Conservation (phyloP, 352 stramenopile species). For the Pythium phragmitis region DNA sequence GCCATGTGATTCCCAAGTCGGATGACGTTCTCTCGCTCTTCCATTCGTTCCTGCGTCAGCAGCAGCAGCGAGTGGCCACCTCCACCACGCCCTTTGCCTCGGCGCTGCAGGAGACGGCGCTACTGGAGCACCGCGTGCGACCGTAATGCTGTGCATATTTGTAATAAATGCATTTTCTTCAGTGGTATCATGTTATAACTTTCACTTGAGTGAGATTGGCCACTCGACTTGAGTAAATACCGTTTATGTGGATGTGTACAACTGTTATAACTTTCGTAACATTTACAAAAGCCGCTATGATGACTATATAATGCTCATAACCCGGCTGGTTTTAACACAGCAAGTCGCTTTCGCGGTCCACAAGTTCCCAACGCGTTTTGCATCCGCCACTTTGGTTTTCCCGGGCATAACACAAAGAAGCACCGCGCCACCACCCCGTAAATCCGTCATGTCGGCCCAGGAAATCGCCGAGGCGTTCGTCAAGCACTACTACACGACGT, state of each 20-base stretch:
- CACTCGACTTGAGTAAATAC: too few species aligned
- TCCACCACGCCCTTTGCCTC: conserved; percentile 20
- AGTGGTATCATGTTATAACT: not conserved
- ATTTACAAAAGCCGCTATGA: conserved; percentile 1
- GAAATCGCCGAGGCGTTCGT: conserved; percentile 86
- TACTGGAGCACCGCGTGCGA: conserved; percentile 2
- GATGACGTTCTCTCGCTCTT: conserved; percentile 49
- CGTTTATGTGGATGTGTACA: too few species aligned
- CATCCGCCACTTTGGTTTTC: conserved; percentile 10
- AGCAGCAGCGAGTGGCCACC: conserved; percentile 25
- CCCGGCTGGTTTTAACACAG: not conserved
- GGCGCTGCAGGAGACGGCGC: conserved; percentile 16
- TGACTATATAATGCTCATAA: conserved; percentile 1
- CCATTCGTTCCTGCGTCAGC: conserved; percentile 46
- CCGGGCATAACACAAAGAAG: conserved; percentile 2
- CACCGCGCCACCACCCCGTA: not conserved
- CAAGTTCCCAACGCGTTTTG: conserved; percentile 12
- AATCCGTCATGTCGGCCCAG: conserved; percentile 70
- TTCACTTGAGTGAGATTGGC: not conserved
- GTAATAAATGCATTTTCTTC: conserved; percentile 9
- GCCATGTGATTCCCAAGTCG: conserved; percentile 80
- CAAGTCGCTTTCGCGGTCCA: not conserved
- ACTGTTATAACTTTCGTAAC: not conserved
- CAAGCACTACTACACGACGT: conserved; percentile 87
- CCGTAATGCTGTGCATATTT: conserved; percentile 1